These are phyloP conservation scores for slime mould (Dictyostelium discoideum) DNA, from an alignment of 78 protist species.

Conservation along the genomic window dicty_2.7 NC_007089.4:6327501-6328000, in stretches of 20 bases:
- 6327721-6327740: conserved; percentile 31
- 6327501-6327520: neutral
- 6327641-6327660: neutral
- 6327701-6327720: neutral
- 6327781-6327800: neutral
- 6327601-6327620: neutral
- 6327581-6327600: neutral
- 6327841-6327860: conserved; percentile 67
- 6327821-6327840: conserved; percentile 71
- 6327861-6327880: conserved; percentile 54
- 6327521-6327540: neutral
- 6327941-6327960: conserved; percentile 43
- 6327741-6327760: conserved; percentile 10
- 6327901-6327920: conserved; percentile 83
- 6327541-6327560: neutral
- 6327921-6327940: conserved; percentile 9
- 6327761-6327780: conserved; percentile 51
- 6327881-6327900: conserved; percentile 50
- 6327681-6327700: conserved; percentile 38
- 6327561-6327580: too few species aligned
- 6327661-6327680: conserved; percentile 28
- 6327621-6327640: neutral
- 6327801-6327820: conserved; percentile 77
- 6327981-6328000: too few species aligned
- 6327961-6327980: neutral